Conservation (phyloP, 352 stramenopile genomes). For the Globisporangium alternatum region DNA sequence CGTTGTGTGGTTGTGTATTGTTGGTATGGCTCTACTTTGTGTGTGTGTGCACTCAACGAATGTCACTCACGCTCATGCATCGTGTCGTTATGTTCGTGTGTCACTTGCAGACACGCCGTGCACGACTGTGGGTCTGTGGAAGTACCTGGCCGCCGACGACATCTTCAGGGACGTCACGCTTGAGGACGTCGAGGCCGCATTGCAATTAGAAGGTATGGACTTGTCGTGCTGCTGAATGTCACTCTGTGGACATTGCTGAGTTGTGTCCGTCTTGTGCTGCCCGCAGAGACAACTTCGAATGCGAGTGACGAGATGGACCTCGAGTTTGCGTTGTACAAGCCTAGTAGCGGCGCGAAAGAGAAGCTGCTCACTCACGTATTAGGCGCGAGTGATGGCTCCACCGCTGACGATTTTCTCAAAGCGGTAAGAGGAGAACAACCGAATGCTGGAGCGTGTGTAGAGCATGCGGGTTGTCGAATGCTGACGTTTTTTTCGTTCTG, state of each 20-base stretch:
- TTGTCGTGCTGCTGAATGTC: neutral
- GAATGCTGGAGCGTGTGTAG: too few species aligned
- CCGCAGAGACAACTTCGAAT: neutral
- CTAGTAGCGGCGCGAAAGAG: constrained; percentile 4
- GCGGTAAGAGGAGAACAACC: constrained; percentile 25
- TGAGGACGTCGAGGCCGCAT: constrained; percentile 52
- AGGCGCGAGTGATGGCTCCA: constrained; percentile 10
- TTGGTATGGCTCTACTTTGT: neutral
- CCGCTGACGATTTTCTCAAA: constrained; percentile 46
- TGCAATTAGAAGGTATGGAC: constrained; percentile 53
- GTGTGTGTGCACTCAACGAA: neutral
- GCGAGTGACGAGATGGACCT: neutral
- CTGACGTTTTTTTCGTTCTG: neutral
- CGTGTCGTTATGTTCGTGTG: neutral
- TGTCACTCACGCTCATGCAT: neutral
- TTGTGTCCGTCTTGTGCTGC: neutral
- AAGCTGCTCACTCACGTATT: constrained; percentile 6
- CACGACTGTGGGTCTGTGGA: constrained; percentile 68
- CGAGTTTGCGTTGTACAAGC: constrained; percentile 12
- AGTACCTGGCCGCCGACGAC: constrained; percentile 53
- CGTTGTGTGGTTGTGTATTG: neutral
- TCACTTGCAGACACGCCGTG: constrained; percentile 48
- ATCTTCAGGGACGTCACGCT: constrained; percentile 61
- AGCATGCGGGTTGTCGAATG: neutral
- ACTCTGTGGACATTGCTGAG: neutral